Conservation (phyloP, 164 flowering plant genomes). For the Echeveria elegans region DNA sequence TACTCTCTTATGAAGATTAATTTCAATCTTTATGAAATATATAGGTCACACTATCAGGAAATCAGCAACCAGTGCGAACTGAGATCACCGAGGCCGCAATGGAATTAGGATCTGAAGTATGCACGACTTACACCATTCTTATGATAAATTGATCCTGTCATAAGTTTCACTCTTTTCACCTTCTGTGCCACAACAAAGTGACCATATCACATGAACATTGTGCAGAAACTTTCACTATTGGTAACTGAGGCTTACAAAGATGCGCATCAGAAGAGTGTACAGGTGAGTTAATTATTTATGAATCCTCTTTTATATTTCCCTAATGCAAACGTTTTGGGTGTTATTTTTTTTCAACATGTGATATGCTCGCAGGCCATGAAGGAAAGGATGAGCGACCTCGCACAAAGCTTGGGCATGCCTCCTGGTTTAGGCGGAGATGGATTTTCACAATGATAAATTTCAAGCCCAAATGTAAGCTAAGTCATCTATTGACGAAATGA, state of each 20-base stretch:
- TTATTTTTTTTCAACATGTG: not conserved
- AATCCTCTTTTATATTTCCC: not conserved
- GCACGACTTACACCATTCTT: conserved; percentile 14
- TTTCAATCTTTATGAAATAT: no score
- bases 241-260: conserved; percentile 90
- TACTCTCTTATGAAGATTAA: not conserved
- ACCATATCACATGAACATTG: no score
- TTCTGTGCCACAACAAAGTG: no score
- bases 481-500: not conserved
- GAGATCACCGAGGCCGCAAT: conserved; percentile 98
- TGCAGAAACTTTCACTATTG: conserved; percentile 72
- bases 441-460: conserved; percentile 25
- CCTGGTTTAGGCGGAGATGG: conserved; percentile 56
- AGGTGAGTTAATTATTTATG: conserved; percentile 28
- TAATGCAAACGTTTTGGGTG: no score
- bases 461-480: not conserved
- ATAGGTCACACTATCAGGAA: conserved; percentile 88
- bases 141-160: not conserved
- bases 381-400: conserved; percentile 88
- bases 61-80: conserved; percentile 87
- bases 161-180: no score
- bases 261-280: conserved; percentile 93
- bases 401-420: conserved; percentile 93
- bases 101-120: conserved; percentile 88
- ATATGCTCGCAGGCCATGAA: conserved; percentile 70